These are phyloP conservation scores for Salvia sclarea DNA, from an alignment of 305 asterid genomes.

Conservation along the genomic window DNA sequence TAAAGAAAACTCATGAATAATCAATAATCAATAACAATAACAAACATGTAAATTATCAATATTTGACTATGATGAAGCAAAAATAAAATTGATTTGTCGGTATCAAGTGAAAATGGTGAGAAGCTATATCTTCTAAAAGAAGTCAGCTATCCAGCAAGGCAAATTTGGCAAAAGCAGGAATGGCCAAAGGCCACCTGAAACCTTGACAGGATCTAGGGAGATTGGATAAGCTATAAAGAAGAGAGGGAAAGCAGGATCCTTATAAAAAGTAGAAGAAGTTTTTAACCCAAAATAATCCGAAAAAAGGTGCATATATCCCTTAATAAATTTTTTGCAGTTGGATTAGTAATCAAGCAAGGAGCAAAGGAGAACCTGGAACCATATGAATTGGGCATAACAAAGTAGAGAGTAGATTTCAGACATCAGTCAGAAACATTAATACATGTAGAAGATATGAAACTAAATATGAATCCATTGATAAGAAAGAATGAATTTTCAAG, in stretches of 20 bases:
- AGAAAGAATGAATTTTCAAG: constrained; percentile 10
- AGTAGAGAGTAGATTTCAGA: background rate
- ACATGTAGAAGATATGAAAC: constrained; percentile 4
- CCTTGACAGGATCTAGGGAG: background rate
- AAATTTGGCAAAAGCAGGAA: background rate
- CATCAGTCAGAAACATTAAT: background rate
- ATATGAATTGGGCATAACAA: background rate
- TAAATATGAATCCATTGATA: background rate
- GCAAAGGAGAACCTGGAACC: background rate
- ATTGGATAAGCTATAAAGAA: background rate
- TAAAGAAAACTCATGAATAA: constrained; percentile 20
- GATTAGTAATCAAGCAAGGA: constrained; percentile 17
- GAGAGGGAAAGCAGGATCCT: background rate
- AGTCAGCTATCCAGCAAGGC: background rate
- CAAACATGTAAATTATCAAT: background rate
- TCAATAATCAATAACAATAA: constrained; percentile 1
- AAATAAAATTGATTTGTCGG: constrained; percentile 10
- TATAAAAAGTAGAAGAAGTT: background rate
- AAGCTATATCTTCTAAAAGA: background rate
- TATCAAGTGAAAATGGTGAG: background rate
- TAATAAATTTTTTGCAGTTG: constrained; percentile 8
- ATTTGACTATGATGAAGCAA: background rate
- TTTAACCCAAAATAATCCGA: constrained; percentile 12
- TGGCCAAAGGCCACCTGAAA: background rate
- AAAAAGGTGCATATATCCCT: constrained; percentile 5